Evolutionary conservation across 108 stramenopile genomes (phyloP).

Genomic region (Stephanodiscus minutulus): DNA sequence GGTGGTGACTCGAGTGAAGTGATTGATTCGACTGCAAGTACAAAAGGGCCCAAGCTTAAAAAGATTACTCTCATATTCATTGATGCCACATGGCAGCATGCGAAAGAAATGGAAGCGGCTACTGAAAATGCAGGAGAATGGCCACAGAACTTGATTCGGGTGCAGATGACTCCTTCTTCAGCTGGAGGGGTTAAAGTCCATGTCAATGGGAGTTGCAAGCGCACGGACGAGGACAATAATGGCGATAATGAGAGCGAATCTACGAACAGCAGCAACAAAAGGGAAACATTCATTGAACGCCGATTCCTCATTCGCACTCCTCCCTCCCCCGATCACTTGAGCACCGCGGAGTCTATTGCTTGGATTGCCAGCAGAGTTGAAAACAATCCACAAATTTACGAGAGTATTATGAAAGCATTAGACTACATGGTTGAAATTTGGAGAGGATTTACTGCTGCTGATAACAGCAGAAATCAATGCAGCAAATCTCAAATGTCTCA

Average conservation of each 20-base stretch:
- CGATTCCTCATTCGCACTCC: conserved; percentile 68
- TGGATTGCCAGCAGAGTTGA: conserved; percentile 63
- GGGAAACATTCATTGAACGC: conserved; percentile 22
- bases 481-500: conserved; percentile 29
- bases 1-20: not conserved
- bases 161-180: conserved; percentile 40
- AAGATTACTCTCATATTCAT: conserved; percentile 63
- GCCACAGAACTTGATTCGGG: conserved; percentile 58
- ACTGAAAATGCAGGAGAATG: conserved; percentile 37
- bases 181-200: not conserved
- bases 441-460: conserved; percentile 14
- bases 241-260: not conserved
- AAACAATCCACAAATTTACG: conserved; percentile 46
- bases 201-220: conserved; percentile 8
- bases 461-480: not conserved
- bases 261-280: not conserved
- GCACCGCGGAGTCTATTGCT: conserved; percentile 77
- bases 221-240: not conserved
- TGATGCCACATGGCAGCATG: conserved; percentile 86
- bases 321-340: conserved; percentile 59
- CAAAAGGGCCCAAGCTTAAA: conserved; percentile 1
- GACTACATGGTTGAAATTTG: conserved; percentile 74
- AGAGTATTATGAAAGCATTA: conserved; percentile 61
- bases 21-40: not conserved
- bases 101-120: conserved; percentile 77